Base-by-base conservation (phyloP, 2,329 filamentous ascomycete species). In the Alternaria burnsii region DNA sequence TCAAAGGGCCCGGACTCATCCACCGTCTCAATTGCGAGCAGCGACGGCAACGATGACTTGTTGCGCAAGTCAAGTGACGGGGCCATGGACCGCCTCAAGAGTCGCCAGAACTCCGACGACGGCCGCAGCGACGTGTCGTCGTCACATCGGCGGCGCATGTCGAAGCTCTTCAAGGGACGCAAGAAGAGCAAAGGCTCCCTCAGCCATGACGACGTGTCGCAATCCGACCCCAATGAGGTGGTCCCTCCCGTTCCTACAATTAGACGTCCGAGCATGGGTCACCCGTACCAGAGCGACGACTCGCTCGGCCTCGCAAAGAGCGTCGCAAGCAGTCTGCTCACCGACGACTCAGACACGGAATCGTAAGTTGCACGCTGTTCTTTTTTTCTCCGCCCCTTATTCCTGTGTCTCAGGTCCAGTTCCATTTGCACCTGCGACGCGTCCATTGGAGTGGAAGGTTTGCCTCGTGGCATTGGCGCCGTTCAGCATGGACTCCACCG, bases 91-190 rank as follows among this genome's bases (percentile, higher is more conserved):
- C 79, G 73, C 64, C 71, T 80, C 59, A 78, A 72, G 59, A 75
- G 76, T 34, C 75, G 79, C 52, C 69, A 67, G 52, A 70, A 68
- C 52, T 80, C 79, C n/a, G 81, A 82, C 44, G 78, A 79, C 55
- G 71, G 67, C 41, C 69, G 71, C 61, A 79, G 78, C 67, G 79
- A 79, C 69, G 77, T 77, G 48, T 82, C 72, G 6, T 71, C 80
- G 28, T 71, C 71, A 32, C 71, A 73, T 53, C 71, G 67, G 60
- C 82, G 79, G 66, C 82, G 84, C 54, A 80, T 88, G 63, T 83
- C 85, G 11, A 85, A 83, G 65, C 74, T 88, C 57, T 80, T 86
- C 71, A 81, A 82, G 58, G 83, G 82, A 65, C 81, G 83, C 67
- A 74, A 72, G 44, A 77, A 73, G 54, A 70, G 72, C 59, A 71